Evolutionary conservation across 75 land plant species (phyloP).

Genomic region (Larix kaempferi): DNA sequence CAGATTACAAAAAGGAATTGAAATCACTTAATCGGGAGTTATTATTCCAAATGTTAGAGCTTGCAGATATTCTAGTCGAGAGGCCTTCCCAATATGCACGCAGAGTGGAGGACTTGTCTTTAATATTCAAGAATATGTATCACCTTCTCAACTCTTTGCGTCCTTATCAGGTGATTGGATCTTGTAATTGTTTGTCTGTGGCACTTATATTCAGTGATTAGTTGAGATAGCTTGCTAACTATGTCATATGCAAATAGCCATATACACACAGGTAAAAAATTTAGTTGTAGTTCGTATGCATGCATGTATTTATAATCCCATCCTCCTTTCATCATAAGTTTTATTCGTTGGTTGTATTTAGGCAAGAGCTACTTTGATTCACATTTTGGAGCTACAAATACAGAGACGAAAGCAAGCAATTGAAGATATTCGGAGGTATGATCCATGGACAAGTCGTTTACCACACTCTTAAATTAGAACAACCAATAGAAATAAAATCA

Average conservation of each 20-base stretch:
- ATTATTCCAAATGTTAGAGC: constrained; percentile 82
- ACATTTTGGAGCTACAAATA: constrained; percentile 79
- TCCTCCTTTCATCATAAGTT: background rate
- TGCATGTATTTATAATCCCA: background rate
- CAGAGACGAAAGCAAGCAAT: constrained; percentile 88
- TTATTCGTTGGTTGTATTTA: constrained; percentile 12
- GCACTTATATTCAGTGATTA: background rate
- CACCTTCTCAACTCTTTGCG: constrained; percentile 94
- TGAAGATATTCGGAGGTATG: constrained; percentile 80
- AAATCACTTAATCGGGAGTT: constrained; percentile 80
- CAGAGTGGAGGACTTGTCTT: constrained; percentile 84
- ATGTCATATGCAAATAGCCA: background rate
- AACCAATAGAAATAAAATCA: too few species aligned
- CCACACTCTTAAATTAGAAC: too few species aligned
- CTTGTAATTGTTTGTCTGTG: background rate
- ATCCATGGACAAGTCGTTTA: too few species aligned
- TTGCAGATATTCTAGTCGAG: constrained; percentile 89
- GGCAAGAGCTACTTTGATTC: constrained; percentile 96
- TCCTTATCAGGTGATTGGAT: constrained; percentile 77
- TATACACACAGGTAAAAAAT: background rate
- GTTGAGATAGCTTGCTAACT: background rate
- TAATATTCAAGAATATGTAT: constrained; percentile 84
- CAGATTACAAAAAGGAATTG: constrained; percentile 93
- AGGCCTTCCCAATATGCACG: constrained; percentile 97
- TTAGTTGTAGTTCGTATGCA: background rate